Base-by-base conservation (phyloP, 495 filamentous ascomycete genomes). In the Tetracladium setigerum region DNA sequence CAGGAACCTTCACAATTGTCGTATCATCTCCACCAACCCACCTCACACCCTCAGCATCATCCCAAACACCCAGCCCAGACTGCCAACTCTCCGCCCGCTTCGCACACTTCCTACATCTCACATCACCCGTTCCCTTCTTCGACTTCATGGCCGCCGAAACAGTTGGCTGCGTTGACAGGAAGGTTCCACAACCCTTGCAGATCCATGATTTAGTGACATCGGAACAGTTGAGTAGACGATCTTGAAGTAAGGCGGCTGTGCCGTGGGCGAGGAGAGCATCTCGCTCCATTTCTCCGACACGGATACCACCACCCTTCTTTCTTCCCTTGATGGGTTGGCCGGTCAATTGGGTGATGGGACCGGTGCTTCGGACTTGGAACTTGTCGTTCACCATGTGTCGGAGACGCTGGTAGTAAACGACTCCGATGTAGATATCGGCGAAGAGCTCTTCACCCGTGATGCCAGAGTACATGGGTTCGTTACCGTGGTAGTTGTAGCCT, bases 301-400 rank as follows among this genome's bases (percentile, higher is more conserved):
- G 86, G 59, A 98, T 95, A 79, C 92, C 92, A 65, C 92, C 92
- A 56, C 92, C 92, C 72, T 87, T 87, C 59, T 88, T 89, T 59
- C 91, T 75, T 48, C 92, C 92, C 72, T 98, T 95, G 69, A 97
- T 89, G 19, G 92, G 92, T 63, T 98, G 92, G 30, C 94, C 92
- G 7, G 91, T 96, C 18, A 95, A 75, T 17, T 79, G 72, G 43
- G 87, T 88, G 38, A 96, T 84, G 27, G 86, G 89, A 30, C 92
- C 92, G 0, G 92, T 98, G 2, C 92, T 96, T 62, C 92, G 81
- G 47, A 97, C 92, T 67, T 98, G 92, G 78, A 88, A 98, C 67
- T 98, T 98, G 65, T 98, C 92, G 74, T 95, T 95, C 16, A 98
- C 92, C 92, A 98, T 98, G 79, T 98, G 92, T 60, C 92, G 76